Percentiles rank a stretch among this genome's conserved stretches.
Conservation (phyloP, 768 basidiomycete species). For the Chalciporus chontae region DNA sequence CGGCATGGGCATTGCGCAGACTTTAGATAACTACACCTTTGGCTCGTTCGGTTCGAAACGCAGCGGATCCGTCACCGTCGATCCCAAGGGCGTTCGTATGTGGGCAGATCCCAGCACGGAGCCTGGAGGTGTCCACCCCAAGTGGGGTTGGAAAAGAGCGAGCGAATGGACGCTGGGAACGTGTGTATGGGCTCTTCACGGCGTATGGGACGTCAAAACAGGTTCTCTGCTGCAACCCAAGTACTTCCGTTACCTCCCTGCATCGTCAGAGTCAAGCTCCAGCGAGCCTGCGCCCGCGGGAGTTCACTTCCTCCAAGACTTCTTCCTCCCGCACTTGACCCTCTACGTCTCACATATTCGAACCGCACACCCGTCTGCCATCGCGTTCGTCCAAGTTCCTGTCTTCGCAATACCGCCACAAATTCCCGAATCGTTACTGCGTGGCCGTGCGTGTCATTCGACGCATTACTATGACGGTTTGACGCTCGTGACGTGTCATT, state of each 20-base stretch:
- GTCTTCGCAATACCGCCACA: constrained; percentile 81
- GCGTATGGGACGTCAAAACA: constrained; percentile 79
- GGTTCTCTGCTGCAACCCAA: constrained; percentile 64
- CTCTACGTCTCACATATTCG: constrained; percentile 59
- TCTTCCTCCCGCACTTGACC: constrained; percentile 72
- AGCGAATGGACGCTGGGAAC: constrained; percentile 69
- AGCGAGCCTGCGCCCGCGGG: constrained; percentile 23
- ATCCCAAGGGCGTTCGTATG: constrained; percentile 75
- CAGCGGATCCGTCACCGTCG: constrained; percentile 73
- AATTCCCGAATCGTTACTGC: constrained; percentile 50
- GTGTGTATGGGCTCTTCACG: constrained; percentile 86
- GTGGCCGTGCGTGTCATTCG: constrained; percentile 69
- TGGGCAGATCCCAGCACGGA: constrained; percentile 66
- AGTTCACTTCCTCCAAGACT: constrained; percentile 72
- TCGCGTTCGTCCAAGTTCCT: constrained; percentile 88
- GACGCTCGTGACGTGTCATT: constrained; percentile 88
- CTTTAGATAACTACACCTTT: constrained; percentile 81
- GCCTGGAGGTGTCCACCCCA: constrained; percentile 51
- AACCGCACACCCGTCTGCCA: constrained; percentile 69
- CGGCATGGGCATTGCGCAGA: constrained; percentile 83
- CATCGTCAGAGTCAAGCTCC: neutral
- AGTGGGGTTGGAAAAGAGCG: constrained; percentile 85
- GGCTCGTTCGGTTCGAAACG: constrained; percentile 72
- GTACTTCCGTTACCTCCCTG: constrained; percentile 64
- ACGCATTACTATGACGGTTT: constrained; percentile 95